Percentiles rank a stretch among this genome's conserved stretches.
phyloP scores from a whole-genome alignment of 2,329 filamentous ascomycete species.

The Claviceps fusiformis region DNA sequence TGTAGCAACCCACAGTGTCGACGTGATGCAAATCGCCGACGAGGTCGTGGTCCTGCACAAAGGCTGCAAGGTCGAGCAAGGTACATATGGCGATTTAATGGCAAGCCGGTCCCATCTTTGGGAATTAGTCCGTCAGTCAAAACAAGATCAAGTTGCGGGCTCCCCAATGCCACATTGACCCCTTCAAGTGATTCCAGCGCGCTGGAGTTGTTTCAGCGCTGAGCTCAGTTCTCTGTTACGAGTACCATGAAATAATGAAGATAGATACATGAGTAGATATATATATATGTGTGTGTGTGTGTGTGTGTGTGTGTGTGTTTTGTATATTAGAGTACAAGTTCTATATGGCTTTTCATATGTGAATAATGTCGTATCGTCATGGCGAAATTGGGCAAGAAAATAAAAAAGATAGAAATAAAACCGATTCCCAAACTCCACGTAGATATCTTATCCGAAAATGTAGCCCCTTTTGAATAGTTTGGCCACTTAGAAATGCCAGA shows the following conservation, averaged over 20 bases:
- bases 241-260: neutral
- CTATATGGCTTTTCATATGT: neutral
- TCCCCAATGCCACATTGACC: too few relatives aligned
- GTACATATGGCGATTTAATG: constrained; percentile 49
- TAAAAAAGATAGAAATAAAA: neutral
- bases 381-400: neutral
- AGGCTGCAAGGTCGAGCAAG: constrained; percentile 51
- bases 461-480: neutral
- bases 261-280: neutral
- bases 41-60: constrained; percentile 60
- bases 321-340: neutral
- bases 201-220: neutral
- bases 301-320: too few relatives aligned
- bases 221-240: neutral
- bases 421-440: neutral
- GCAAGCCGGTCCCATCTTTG: constrained; percentile 30
- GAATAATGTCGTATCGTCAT: constrained; percentile 1
- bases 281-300: neutral
- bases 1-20: constrained; percentile 65
- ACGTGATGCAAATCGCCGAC: constrained; percentile 79
- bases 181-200: neutral
- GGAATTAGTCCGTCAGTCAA: constrained; percentile 24
- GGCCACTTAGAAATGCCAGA: neutral
- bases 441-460: neutral
- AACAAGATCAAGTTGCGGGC: neutral